These are phyloP conservation scores for Stevia rebaudiana DNA, from an alignment of 140 eudicot genomes.

Conservation along the genomic window DNA sequence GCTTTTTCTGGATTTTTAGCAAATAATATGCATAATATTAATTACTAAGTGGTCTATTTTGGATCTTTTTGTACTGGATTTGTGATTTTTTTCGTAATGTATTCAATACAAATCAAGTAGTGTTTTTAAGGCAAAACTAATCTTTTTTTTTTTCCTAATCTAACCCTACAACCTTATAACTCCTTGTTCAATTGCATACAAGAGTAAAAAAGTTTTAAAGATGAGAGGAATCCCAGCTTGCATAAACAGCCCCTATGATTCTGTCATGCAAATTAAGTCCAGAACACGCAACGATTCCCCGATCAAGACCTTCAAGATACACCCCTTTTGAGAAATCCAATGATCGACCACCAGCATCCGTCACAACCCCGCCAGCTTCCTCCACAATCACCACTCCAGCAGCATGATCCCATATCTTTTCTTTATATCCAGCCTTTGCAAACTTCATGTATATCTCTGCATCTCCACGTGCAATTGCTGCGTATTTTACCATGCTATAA, in stretches of 20 bases:
- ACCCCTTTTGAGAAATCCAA: slow-evolving; percentile 80
- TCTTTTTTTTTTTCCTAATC: no score
- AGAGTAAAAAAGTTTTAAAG: no score
- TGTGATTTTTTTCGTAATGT: no score
- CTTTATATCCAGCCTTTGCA: slow-evolving; percentile 81
- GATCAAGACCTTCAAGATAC: slow-evolving; percentile 73
- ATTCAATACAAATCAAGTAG: no score
- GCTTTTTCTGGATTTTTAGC: no score
- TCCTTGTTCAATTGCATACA: no score
- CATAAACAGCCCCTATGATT: slow-evolving; percentile 79
- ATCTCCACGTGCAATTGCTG: slow-evolving; percentile 95
- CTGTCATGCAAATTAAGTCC: slow-evolving; percentile 62
- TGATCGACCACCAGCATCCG: slow-evolving; percentile 77
- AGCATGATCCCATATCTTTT: slow-evolving; percentile 99
- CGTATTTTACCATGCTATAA: slow-evolving; percentile 94
- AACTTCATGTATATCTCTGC: slow-evolving; percentile 93
- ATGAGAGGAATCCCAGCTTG: slow-evolving; percentile 92
- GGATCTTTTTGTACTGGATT: no score
- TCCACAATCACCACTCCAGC: slow-evolving; percentile 81
- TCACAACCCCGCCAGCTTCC: slow-evolving; percentile 96
- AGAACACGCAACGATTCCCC: slow-evolving; percentile 88
- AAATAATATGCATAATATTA: no score
- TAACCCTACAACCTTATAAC: no score
- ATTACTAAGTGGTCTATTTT: no score
- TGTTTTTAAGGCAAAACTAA: no score